Evolutionary conservation across 331 rosid species (phyloP).

Genomic region (Acacia concinna): DNA sequence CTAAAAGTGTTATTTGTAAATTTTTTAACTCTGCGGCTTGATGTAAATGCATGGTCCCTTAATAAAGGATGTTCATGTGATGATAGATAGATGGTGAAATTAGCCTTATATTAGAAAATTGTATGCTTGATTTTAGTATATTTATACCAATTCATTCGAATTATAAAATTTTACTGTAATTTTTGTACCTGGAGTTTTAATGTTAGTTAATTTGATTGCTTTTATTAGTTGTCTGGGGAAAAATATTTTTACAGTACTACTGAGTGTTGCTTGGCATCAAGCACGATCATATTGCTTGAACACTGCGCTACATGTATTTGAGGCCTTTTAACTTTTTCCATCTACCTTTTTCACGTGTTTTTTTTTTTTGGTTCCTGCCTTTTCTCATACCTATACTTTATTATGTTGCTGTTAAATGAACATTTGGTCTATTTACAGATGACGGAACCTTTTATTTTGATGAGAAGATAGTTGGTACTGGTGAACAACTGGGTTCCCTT

Average conservation of each 20-base stretch:
- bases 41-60: conserved; percentile 21
- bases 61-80: conserved; percentile 8
- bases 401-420: conserved; percentile 12
- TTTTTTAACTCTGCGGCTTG: conserved; percentile 4
- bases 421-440: conserved; percentile 48
- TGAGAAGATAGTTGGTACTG: conserved; percentile 65
- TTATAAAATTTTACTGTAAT: not conserved
- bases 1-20: conserved; percentile 2
- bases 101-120: not conserved
- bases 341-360: not conserved
- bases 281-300: not conserved
- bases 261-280: not conserved
- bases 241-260: not conserved
- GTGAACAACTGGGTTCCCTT: conserved; percentile 73
- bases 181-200: not conserved
- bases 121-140: conserved; percentile 2
- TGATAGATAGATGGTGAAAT: not conserved
- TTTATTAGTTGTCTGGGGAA: not conserved
- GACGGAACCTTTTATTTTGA: conserved; percentile 84
- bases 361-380: conserved; percentile 4
- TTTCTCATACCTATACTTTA: not conserved
- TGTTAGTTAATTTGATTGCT: not conserved
- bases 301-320: not conserved
- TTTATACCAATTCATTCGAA: not conserved
- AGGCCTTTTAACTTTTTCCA: not conserved